Conservation (phyloP, 257 asterid genomes). For the Osmanthus fragrans region DNA sequence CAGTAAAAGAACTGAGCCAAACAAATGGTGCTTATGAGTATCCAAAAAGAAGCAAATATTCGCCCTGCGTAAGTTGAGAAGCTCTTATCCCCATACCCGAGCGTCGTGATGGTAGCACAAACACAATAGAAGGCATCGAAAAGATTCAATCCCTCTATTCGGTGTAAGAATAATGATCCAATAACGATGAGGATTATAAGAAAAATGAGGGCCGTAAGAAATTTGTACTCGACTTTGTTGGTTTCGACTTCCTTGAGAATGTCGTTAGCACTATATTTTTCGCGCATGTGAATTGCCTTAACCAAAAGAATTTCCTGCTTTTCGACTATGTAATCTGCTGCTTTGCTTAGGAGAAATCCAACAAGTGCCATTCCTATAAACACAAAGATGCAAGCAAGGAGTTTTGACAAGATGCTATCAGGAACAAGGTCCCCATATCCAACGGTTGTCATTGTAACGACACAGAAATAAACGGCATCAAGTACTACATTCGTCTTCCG, state of each 20-base stretch:
- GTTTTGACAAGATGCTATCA: constrained; percentile 44
- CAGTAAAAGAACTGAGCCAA: constrained; percentile 71
- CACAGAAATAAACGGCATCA: constrained; percentile 73
- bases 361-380: constrained; percentile 74
- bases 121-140: constrained; percentile 80
- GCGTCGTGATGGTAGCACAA: constrained; percentile 69
- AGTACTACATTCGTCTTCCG: constrained; percentile 61
- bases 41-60: constrained; percentile 76
- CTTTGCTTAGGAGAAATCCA: constrained; percentile 75
- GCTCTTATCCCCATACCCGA: constrained; percentile 90
- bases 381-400: constrained; percentile 69
- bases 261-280: constrained; percentile 39
- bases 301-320: constrained; percentile 63
- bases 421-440: constrained; percentile 94
- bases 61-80: constrained; percentile 71
- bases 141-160: constrained; percentile 50
- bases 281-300: constrained; percentile 52
- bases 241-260: constrained; percentile 56
- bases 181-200: constrained; percentile 41
- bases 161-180: constrained; percentile 51
- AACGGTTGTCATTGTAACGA: constrained; percentile 94
- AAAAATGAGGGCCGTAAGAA: constrained; percentile 30
- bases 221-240: constrained; percentile 53
- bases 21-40: constrained; percentile 66
- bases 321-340: constrained; percentile 72